phyloP scores from a whole-genome alignment of 208 protist genomes.

The Crithidia sp. region DNA sequence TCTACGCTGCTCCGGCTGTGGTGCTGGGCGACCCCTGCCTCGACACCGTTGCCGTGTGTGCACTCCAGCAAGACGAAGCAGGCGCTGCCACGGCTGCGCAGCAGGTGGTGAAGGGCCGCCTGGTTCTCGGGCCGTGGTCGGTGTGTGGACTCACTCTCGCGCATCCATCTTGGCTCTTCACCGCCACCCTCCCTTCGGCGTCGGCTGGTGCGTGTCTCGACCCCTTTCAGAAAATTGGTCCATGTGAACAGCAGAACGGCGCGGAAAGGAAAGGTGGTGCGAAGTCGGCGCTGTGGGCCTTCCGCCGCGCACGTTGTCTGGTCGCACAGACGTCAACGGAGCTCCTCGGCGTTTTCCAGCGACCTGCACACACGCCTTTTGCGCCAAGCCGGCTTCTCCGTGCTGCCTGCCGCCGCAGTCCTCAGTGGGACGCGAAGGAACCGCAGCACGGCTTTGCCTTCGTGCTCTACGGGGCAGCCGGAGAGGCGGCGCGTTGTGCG shows the following conservation, averaged over 20 bases:
- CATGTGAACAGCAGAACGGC: background rate
- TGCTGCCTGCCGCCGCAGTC: background rate
- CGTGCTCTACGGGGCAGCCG: constrained; percentile 16
- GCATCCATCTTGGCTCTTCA: constrained; percentile 25
- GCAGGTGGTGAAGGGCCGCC: background rate
- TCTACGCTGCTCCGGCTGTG: constrained; percentile 28
- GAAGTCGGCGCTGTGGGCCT: background rate
- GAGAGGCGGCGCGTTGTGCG: constrained; percentile 22
- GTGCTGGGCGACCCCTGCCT: constrained; percentile 10
- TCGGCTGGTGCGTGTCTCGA: background rate
- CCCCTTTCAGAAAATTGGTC: background rate
- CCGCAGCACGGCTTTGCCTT: constrained; percentile 21
- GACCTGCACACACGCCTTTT: constrained; percentile 26
- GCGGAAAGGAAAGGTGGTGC: background rate
- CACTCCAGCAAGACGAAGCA: constrained; percentile 4
- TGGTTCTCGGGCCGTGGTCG: constrained; percentile 26
- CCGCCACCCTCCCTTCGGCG: constrained; percentile 8
- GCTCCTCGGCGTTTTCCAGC: constrained; percentile 32
- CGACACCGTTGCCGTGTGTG: constrained; percentile 29
- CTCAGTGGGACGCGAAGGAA: background rate
- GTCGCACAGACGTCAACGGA: background rate
- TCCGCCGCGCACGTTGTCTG: constrained; percentile 4
- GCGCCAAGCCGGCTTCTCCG: constrained; percentile 18
- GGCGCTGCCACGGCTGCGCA: background rate
- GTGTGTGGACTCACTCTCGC: constrained; percentile 27